phyloP scores from a whole-genome alignment of 2,329 filamentous ascomycete genomes.

The Trichoderma koningii region DNA sequence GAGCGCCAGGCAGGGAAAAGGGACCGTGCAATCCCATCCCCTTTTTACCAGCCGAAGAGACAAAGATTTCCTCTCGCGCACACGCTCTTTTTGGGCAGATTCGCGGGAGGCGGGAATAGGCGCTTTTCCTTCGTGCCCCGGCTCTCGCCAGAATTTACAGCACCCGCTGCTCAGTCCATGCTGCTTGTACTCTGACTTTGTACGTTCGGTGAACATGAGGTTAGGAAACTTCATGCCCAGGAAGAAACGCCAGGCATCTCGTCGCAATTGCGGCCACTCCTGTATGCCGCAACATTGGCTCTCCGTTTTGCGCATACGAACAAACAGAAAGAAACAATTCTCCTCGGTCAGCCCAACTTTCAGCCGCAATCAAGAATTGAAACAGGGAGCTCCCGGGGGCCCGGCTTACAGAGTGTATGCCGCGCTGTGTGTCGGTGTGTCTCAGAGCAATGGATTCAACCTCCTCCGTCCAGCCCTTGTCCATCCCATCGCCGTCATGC shows the following conservation, averaged over 20 bases:
- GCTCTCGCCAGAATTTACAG: no score
- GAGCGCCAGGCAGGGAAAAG: not conserved
- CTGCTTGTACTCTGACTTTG: no score
- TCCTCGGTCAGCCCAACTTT: not conserved
- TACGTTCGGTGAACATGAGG: no score
- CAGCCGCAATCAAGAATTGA: not conserved
- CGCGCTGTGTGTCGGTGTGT: not conserved
- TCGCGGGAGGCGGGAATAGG: no score
- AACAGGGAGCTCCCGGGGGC: not conserved
- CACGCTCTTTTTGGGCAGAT: no score
- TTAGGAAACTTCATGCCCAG: no score
- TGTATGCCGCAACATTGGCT: no score
- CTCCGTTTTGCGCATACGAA: not conserved
- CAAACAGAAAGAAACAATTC: not conserved
- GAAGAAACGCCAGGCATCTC: no score
- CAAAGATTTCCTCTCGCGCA: not conserved
- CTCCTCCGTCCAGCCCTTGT: not conserved
- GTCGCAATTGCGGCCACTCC: no score
- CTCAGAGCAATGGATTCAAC: not conserved
- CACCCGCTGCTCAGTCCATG: no score
- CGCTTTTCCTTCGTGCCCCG: no score
- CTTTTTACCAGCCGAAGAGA: not conserved
- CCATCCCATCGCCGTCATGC: no score
- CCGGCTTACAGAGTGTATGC: not conserved
- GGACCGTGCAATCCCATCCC: constrained; percentile 20